Evolutionary conservation across 2,329 filamentous ascomycete species (phyloP).

Genomic region (Nothophoma quercina): DNA sequence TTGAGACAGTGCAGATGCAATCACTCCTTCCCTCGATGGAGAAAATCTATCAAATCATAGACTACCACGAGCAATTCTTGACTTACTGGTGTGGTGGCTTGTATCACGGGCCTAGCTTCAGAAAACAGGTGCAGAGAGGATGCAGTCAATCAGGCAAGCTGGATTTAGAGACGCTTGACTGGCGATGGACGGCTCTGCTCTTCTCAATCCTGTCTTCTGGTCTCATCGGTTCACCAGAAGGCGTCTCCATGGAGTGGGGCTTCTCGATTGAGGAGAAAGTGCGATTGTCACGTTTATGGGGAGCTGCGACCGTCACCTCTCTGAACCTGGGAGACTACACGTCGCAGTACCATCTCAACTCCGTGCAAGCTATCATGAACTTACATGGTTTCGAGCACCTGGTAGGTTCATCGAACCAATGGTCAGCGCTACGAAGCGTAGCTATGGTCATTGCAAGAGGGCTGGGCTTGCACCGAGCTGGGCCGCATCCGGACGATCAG

Average conservation of each 20-base stretch:
- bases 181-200: slow-evolving; percentile 52
- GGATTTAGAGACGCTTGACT: slow-evolving; percentile 45
- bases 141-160: slow-evolving; percentile 48
- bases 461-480: slow-evolving; percentile 54
- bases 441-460: slow-evolving; percentile 58
- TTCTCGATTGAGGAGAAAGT: slow-evolving; percentile 53
- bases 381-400: slow-evolving; percentile 60
- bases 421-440: slow-evolving; percentile 55
- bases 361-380: slow-evolving; percentile 57
- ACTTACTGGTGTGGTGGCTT: slow-evolving; percentile 52
- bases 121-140: slow-evolving; percentile 49
- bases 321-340: slow-evolving; percentile 58
- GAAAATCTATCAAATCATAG: slow-evolving; percentile 39
- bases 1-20: slow-evolving; percentile 44
- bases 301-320: slow-evolving; percentile 55
- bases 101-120: slow-evolving; percentile 49
- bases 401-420: slow-evolving; percentile 58
- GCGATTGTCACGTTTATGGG: slow-evolving; percentile 55
- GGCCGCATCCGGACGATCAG: slow-evolving; percentile 37
- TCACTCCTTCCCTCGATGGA: slow-evolving; percentile 46
- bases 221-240: slow-evolving; percentile 52
- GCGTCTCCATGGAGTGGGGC: slow-evolving; percentile 52
- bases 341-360: slow-evolving; percentile 46
- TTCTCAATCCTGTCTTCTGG: slow-evolving; percentile 56
- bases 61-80: slow-evolving; percentile 51